phyloP scores from a whole-genome alignment of 768 basidiomycete species.

The Boletus coccyginus region DNA sequence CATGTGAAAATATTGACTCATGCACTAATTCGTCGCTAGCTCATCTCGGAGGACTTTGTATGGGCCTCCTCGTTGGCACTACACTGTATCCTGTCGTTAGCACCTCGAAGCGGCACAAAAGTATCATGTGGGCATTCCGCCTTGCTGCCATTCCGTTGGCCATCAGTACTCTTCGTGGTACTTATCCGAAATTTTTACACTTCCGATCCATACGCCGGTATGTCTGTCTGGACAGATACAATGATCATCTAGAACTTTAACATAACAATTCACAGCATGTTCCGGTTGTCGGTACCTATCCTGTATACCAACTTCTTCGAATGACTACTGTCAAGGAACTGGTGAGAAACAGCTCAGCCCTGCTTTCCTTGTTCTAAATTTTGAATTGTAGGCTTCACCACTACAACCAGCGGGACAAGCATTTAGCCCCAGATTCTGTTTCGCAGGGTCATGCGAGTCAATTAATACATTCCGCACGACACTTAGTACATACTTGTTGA shows the following conservation, averaged over 20 bases:
- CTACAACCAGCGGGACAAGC: constrained; percentile 30
- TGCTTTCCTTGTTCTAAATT: constrained; percentile 1
- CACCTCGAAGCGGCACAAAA: constrained; percentile 65
- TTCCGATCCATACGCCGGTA: constrained; percentile 80
- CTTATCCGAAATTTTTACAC: constrained; percentile 89
- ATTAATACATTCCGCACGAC: neutral
- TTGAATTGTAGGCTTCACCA: constrained; percentile 24
- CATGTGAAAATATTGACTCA: neutral
- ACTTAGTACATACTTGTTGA: neutral
- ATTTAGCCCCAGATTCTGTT: constrained; percentile 13
- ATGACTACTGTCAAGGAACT: constrained; percentile 62
- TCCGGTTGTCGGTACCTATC: constrained; percentile 87
- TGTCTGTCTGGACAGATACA: constrained; percentile 17
- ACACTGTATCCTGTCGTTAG: constrained; percentile 90
- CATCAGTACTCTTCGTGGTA: constrained; percentile 76
- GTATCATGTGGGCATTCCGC: constrained; percentile 72
- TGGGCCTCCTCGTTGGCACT: constrained; percentile 80
- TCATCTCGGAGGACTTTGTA: constrained; percentile 84
- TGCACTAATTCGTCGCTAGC: constrained; percentile 40
- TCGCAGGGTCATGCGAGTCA: neutral
- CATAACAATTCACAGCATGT: constrained; percentile 52
- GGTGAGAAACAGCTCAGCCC: constrained; percentile 19
- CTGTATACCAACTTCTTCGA: constrained; percentile 76
- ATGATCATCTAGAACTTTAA: neutral
- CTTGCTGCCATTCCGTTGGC: constrained; percentile 71